Percentiles rank a stretch among this genome's conserved stretches.
These are phyloP conservation scores for Aspergillus taichungensis DNA, from an alignment of 495 filamentous ascomycete species.

Conservation along the genomic window DNA sequence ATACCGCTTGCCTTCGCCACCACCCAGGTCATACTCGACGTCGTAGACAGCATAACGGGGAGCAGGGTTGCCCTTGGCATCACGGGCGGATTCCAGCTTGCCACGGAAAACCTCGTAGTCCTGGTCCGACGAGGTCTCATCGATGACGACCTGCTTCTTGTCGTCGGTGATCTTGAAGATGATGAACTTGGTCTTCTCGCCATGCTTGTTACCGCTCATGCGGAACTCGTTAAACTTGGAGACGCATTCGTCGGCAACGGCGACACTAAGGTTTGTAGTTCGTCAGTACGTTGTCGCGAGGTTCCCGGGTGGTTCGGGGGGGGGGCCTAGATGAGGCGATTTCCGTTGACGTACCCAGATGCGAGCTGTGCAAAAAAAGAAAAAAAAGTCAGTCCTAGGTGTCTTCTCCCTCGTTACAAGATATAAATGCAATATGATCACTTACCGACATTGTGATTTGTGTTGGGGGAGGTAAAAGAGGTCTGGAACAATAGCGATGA, in stretches of 20 bases:
- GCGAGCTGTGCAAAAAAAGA: slow-evolving; percentile 25
- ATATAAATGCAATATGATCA: slow-evolving; percentile 5
- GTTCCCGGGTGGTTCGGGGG: not conserved
- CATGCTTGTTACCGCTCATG: slow-evolving; percentile 64
- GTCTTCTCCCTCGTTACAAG: not conserved
- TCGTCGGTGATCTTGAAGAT: slow-evolving; percentile 95
- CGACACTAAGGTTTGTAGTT: slow-evolving; percentile 48
- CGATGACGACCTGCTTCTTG: slow-evolving; percentile 80
- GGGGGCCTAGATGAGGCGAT: slow-evolving; percentile 7
- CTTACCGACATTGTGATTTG: slow-evolving; percentile 34
- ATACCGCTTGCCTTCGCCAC: slow-evolving; percentile 76
- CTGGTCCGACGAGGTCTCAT: slow-evolving; percentile 55
- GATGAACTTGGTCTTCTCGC: slow-evolving; percentile 77
- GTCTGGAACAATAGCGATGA: slow-evolving; percentile 14
- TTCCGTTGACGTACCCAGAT: slow-evolving; percentile 31
- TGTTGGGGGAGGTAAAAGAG: slow-evolving; percentile 16
- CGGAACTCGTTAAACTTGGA: slow-evolving; percentile 82
- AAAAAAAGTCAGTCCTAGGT: slow-evolving; percentile 11
- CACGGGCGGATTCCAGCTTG: slow-evolving; percentile 62
- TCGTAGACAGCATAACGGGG: slow-evolving; percentile 93
- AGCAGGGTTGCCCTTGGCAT: slow-evolving; percentile 53
- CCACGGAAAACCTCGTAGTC: slow-evolving; percentile 72
- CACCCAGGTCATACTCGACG: slow-evolving; percentile 71
- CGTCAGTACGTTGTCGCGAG: slow-evolving; percentile 13
- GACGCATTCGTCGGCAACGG: slow-evolving; percentile 72